A percentile compares a stretch with the other conserved stretches of the same genome.
These are phyloP conservation scores for Diaporthe sp. DNA, from an alignment of 2,329 filamentous ascomycete genomes.

Conservation along the genomic window DNA sequence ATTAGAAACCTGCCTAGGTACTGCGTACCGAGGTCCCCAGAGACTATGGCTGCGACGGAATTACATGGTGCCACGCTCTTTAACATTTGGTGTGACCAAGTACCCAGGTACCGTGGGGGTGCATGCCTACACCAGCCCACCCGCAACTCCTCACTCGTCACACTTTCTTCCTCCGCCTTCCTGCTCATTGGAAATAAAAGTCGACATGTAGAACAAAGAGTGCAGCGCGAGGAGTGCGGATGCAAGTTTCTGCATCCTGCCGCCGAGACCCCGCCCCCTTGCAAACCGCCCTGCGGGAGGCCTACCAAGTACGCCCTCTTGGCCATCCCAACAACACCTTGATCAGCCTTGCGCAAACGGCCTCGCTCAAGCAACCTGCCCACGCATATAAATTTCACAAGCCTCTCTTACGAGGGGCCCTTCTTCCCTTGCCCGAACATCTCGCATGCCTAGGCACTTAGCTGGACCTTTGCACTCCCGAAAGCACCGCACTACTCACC, in stretches of 20 bases:
- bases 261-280: slow-evolving; percentile 1
- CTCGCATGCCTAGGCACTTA: not conserved
- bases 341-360: not conserved
- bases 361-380: slow-evolving; percentile 18
- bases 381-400: not conserved
- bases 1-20: not conserved
- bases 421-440: not conserved
- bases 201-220: not conserved
- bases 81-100: not conserved
- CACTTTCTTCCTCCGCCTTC: not conserved
- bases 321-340: not conserved
- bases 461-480: not conserved
- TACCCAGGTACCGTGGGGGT: not conserved
- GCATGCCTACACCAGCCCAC: not conserved
- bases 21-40: not conserved
- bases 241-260: not conserved
- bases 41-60: not conserved
- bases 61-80: not conserved
- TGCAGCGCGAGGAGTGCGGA: not conserved
- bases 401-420: not conserved
- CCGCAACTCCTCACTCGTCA: not conserved
- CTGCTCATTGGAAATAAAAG: not conserved
- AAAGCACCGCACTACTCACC: not conserved
- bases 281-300: slow-evolving; percentile 9
- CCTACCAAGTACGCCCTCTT: not conserved